phyloP scores from a whole-genome alignment of 768 basidiomycete genomes.

The Rhodotorula graminis region DNA sequence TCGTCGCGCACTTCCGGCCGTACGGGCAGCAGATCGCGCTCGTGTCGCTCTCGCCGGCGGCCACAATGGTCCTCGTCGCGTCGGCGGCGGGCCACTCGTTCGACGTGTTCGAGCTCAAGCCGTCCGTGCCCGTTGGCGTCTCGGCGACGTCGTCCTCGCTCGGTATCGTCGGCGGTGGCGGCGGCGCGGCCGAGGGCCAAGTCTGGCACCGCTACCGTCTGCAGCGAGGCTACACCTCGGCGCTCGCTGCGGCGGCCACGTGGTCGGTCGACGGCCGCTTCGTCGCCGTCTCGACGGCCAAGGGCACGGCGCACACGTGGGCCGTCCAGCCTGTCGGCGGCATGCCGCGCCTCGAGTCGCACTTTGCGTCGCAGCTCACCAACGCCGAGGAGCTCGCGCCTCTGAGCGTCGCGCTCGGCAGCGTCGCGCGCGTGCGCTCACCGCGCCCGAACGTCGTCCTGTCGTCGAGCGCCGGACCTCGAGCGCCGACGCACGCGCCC shows the following conservation, averaged over 20 bases:
- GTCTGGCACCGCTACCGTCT: constrained; percentile 43
- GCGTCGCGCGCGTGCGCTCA: constrained; percentile 20
- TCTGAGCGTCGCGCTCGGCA: constrained; percentile 28
- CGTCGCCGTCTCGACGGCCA: constrained; percentile 35
- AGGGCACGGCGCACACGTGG: constrained; percentile 39
- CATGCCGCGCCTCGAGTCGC: constrained; percentile 8
- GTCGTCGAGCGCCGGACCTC: neutral
- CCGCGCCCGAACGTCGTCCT: neutral
- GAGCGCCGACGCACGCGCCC: too few relatives aligned
- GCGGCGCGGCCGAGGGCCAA: constrained; percentile 13
- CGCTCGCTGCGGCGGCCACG: neutral
- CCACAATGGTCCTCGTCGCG: constrained; percentile 25
- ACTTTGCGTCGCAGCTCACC: constrained; percentile 14
- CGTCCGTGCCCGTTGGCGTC: constrained; percentile 12
- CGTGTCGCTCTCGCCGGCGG: constrained; percentile 38
- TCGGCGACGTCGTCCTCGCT: neutral
- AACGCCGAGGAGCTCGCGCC: constrained; percentile 26
- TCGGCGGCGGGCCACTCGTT: constrained; percentile 32
- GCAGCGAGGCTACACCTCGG: constrained; percentile 33
- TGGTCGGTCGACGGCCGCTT: constrained; percentile 36
- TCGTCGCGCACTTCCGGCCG: constrained; percentile 38
- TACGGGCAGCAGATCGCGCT: constrained; percentile 31
- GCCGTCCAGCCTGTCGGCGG: constrained; percentile 34
- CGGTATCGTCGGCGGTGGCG: neutral
- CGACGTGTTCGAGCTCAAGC: constrained; percentile 42